Conservation (phyloP, 495 filamentous ascomycete species). For the Beverwykella pulmonaria region DNA sequence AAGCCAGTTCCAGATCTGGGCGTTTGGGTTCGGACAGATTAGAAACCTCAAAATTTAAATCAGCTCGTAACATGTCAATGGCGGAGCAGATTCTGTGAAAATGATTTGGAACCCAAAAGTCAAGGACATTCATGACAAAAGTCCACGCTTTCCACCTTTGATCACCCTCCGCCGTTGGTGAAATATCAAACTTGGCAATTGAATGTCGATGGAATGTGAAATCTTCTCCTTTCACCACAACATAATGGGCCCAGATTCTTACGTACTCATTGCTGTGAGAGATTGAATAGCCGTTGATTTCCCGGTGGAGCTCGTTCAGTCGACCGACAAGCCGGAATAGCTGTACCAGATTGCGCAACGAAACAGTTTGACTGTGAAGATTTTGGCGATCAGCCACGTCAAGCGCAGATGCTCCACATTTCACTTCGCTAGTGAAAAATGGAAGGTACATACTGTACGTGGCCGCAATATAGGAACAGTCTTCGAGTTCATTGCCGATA, state of each 20-base stretch:
- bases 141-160: conserved; percentile 43
- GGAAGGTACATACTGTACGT: conserved; percentile 47
- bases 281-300: conserved; percentile 49
- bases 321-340: conserved; percentile 44
- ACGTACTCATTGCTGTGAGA: conserved; percentile 49
- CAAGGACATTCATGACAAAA: conserved; percentile 27
- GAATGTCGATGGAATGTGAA: conserved; percentile 42
- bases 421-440: conserved; percentile 49
- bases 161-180: conserved; percentile 35
- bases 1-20: too few relatives aligned
- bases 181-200: conserved; percentile 41
- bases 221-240: conserved; percentile 14
- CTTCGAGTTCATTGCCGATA: conserved; percentile 4
- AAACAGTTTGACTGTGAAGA: conserved; percentile 45
- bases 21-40: too few relatives aligned
- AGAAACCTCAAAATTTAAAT: neutral
- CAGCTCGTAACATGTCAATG: conserved; percentile 13
- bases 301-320: conserved; percentile 41
- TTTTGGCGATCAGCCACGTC: conserved; percentile 48
- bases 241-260: conserved; percentile 40
- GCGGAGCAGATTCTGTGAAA: conserved; percentile 32
- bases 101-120: conserved; percentile 29
- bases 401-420: conserved; percentile 43
- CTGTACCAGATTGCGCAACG: conserved; percentile 42
- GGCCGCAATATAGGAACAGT: conserved; percentile 22